Base-by-base conservation (phyloP, 306 rosid species). In the Glycyrrhiza uralensis region DNA sequence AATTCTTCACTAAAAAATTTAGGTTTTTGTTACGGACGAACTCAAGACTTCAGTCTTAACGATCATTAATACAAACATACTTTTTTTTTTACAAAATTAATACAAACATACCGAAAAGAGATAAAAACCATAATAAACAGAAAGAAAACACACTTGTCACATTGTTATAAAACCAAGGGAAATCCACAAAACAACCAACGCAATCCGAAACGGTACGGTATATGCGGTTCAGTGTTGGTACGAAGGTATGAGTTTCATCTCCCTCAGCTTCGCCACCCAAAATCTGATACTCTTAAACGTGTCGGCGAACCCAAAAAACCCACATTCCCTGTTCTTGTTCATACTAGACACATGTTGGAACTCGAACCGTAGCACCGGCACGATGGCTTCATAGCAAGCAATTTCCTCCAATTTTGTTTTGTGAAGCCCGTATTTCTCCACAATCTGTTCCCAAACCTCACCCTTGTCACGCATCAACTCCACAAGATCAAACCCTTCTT, bases 341-440 rank as follows among this genome's bases (percentile, higher is more conserved):
- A 80, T 85, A 13, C 83, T 74, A 4, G 77, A 80, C n/a, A 86
- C 87, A 45, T 78, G 84, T 47, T 83, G 86, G 44, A 85, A 78
- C 24, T 46, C 7, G 13, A 83, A 80, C 45, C 15, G 46, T 1
- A 79, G 3, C 28, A 74, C 76, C 1, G 54, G 0, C 18, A 22
- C 12, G 0, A 51, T 0, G 0, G 61, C 56, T 11, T 57, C 75
- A 55, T 13, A 70, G 32, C 46, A 54, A 3, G 69, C n/a, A 4
- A 82, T 79, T 9, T 76, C 89, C 61, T 85, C 76, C 72, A 79
- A 52, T n/a, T 73, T 69, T 1, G 83, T 82, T 26, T 52, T 49
- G 5, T 52, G 14, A 36, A 80, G 89, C 23, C 77, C 85, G 4
- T 77, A 13, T 55, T 74, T 80, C 24, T 52, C 80, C 52, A 82